These are phyloP conservation scores for Psilocybe tampanensis DNA, from an alignment of 768 basidiomycete genomes.

Conservation along the genomic window DNA sequence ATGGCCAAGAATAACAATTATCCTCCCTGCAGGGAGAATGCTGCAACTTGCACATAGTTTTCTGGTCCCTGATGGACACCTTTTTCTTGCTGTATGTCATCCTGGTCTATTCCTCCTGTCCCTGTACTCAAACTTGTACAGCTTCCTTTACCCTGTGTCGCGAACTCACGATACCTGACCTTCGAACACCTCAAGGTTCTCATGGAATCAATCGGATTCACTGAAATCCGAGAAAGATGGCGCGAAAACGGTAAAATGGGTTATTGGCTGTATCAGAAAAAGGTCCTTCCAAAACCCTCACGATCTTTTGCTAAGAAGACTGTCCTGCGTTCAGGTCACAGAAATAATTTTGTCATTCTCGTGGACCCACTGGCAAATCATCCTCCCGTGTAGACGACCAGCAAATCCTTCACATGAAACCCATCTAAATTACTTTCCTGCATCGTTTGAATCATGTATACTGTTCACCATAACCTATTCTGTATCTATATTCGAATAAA, in stretches of 20 bases:
- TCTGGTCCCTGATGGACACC: constrained; percentile 52
- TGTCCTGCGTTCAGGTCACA: constrained; percentile 62
- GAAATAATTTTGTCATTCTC: constrained; percentile 79
- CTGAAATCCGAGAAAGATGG: constrained; percentile 59
- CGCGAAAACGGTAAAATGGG: constrained; percentile 79
- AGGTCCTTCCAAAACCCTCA: not conserved
- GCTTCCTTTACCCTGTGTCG: constrained; percentile 85
- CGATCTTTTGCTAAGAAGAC: constrained; percentile 53
- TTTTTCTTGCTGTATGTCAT: constrained; percentile 69
- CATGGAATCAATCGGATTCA: constrained; percentile 69
- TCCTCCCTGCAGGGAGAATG: constrained; percentile 61
- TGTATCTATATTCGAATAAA: too few relatives aligned
- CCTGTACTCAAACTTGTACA: constrained; percentile 28
- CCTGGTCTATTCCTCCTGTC: not conserved
- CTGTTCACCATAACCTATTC: not conserved
- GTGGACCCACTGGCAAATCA: constrained; percentile 15
- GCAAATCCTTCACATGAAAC: too few relatives aligned
- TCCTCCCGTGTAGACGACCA: not conserved
- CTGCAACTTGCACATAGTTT: constrained; percentile 60
- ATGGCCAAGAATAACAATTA: not conserved
- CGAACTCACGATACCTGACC: constrained; percentile 84
- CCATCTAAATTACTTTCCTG: not conserved
- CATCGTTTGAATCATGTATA: not conserved
- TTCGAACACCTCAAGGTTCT: constrained; percentile 56
- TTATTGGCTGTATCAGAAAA: constrained; percentile 81